Conservation (phyloP, 2,329 filamentous ascomycete species). For the Cryphonectria carpinicola region DNA sequence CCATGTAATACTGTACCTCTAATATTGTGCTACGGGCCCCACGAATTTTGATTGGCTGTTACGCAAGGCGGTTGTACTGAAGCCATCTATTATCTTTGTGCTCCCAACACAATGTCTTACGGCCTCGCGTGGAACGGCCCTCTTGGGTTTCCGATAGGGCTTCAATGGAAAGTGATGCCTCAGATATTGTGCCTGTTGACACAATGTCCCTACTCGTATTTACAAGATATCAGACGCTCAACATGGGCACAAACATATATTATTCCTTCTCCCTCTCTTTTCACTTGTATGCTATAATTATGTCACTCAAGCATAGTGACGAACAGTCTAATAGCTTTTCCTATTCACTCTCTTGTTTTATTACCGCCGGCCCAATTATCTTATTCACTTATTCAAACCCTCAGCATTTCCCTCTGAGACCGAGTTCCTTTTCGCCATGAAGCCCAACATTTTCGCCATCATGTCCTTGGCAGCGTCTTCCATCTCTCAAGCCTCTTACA, state of each 20-base stretch:
- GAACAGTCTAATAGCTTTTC: not conserved
- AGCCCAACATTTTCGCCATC: not conserved
- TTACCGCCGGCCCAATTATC: not conserved
- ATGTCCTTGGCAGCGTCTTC: not conserved
- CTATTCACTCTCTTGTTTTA: not conserved
- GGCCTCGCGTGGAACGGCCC: not conserved
- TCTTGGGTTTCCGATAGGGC: constrained; percentile 6
- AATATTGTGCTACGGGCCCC: constrained; percentile 11
- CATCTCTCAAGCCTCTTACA: not conserved
- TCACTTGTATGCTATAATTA: not conserved
- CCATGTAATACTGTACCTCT: not conserved
- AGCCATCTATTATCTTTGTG: constrained; percentile 22
- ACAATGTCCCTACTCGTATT: not conserved
- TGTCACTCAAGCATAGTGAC: not conserved
- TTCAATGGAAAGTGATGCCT: not conserved
- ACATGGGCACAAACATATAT: not conserved
- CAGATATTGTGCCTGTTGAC: not conserved
- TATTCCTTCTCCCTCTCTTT: not conserved
- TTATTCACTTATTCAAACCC: not conserved
- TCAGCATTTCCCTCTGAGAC: not conserved
- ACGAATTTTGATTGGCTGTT: not conserved
- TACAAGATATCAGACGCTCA: not conserved
- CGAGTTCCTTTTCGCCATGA: not conserved
- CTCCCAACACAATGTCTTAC: constrained; percentile 16
- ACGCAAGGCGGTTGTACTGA: constrained; percentile 8